Evolutionary conservation across 257 asterid genomes (phyloP), one percentile per base, ranked within the genome.

Genomic region (Primulina huaijiensis): DNA sequence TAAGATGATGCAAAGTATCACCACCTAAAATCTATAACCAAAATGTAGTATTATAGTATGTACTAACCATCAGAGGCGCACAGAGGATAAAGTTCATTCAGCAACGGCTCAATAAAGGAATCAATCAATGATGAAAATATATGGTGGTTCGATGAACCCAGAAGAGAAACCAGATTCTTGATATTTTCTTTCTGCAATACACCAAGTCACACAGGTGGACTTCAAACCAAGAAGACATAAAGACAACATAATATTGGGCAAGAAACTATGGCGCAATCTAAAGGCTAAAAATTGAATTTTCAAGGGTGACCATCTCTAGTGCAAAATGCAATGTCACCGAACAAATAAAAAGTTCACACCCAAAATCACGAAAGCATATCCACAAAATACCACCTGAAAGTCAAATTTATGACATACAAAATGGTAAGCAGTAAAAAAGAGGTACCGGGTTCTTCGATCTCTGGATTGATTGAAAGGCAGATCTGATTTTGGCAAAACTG

Each of bases 131-230:
- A 86, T 59, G 65, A 78, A 70, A 92, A 79, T 55, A 37, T 67
- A 9, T 21, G 64, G 76, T 93, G 97, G 78, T 76, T 79, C 27
- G 97, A 94, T 11, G 96, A 85, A 21, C 78, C 78, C 74, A 94
- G 78, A 63, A 80, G 88, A 4, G 85, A 77, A 80, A 84, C 59
- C 78, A 93, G 62, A 75, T 23, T 72, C 74, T 72, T 64, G 61
- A 77, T 46, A 74, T 70, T 65, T 60, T 80, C 81, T 58, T 62
- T 62, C 92, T 83, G 81, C 21, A 66, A 76, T 66, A 80, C 72
- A 73, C 68, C 67, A 70, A 64, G 52, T 21, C 70, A 55, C 29
- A 62, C 33, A 38, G 21, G 35, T 53, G 69, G 46, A 43, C 52
- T 33, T 25, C 5, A 74, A 31, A 16, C 21, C 63, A 67, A 23